These are phyloP conservation scores for Panaeolus cyanescens DNA, from an alignment of 768 basidiomycete species.

Conservation along the genomic window DNA sequence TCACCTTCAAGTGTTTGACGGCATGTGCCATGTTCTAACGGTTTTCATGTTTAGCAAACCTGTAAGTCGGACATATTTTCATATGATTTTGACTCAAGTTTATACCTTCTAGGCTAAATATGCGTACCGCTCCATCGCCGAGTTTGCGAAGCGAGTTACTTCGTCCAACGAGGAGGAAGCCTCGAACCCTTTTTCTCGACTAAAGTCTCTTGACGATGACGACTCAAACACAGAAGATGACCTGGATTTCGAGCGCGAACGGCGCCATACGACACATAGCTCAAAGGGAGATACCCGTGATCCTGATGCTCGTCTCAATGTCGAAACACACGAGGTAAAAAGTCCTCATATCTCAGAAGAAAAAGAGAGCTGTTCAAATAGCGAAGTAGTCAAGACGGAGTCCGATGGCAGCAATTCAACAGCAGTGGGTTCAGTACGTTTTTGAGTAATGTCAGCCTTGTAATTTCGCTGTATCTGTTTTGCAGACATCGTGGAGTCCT, in stretches of 20 bases:
- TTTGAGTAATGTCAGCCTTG: not conserved
- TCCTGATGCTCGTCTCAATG: not conserved
- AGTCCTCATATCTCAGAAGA: not conserved
- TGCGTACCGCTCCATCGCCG: constrained; percentile 59
- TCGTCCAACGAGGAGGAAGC: constrained; percentile 35
- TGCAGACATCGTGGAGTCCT: not conserved
- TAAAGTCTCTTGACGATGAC: constrained; percentile 10
- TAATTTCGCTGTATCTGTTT: not conserved
- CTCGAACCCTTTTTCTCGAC: constrained; percentile 50
- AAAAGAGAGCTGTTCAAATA: not conserved
- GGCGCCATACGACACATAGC: not conserved
- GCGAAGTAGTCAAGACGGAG: not conserved
- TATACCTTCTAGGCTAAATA: constrained; percentile 50
- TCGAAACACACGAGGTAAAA: not conserved
- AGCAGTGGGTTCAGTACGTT: not conserved
- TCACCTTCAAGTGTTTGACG: constrained; percentile 77
- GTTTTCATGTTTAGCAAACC: constrained; percentile 68
- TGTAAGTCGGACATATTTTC: constrained; percentile 36
- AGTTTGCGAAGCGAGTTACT: constrained; percentile 58
- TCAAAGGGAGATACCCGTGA: not conserved
- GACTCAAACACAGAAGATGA: not conserved
- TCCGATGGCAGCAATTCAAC: not conserved
- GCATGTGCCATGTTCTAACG: constrained; percentile 75
- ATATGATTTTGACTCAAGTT: too few species aligned
- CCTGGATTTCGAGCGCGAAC: not conserved